Conservation (phyloP, 2,329 filamentous ascomycete species). For the Alternaria dauci region DNA sequence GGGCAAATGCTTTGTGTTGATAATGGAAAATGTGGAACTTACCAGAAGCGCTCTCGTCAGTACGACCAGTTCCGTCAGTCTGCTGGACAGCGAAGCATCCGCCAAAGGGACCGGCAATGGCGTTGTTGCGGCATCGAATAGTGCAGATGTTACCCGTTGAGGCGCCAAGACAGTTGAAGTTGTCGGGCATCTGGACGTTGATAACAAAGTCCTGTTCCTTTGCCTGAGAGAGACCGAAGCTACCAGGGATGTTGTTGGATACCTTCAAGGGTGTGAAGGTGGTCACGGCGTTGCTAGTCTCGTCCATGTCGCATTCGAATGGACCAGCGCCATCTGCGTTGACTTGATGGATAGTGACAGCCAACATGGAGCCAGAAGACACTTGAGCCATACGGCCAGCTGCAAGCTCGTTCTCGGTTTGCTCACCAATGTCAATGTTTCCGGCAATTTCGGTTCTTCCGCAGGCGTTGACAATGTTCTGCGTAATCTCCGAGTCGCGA, state of each 20-base stretch:
- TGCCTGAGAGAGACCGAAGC: constrained; percentile 65
- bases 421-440: constrained; percentile 51
- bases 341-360: constrained; percentile 62
- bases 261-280: constrained; percentile 62
- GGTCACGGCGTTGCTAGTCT: constrained; percentile 59
- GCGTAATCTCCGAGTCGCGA: constrained; percentile 46
- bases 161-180: constrained; percentile 61
- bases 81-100: constrained; percentile 68
- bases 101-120: constrained; percentile 69
- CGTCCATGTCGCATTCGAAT: constrained; percentile 70
- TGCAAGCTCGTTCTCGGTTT: constrained; percentile 49
- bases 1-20: constrained; percentile 7
- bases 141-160: constrained; percentile 69
- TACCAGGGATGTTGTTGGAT: constrained; percentile 66
- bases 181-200: constrained; percentile 64
- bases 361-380: constrained; percentile 34
- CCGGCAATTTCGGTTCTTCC: constrained; percentile 48
- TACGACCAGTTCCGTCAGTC: constrained; percentile 52
- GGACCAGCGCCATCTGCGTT: constrained; percentile 72
- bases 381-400: constrained; percentile 43
- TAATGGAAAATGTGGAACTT: constrained; percentile 22
- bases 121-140: constrained; percentile 68
- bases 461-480: constrained; percentile 51
- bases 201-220: constrained; percentile 66
- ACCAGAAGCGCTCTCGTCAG: constrained; percentile 37